Evolutionary conservation across 2,329 filamentous ascomycete species (phyloP).

Genomic region (Aspergillus ochraceus): DNA sequence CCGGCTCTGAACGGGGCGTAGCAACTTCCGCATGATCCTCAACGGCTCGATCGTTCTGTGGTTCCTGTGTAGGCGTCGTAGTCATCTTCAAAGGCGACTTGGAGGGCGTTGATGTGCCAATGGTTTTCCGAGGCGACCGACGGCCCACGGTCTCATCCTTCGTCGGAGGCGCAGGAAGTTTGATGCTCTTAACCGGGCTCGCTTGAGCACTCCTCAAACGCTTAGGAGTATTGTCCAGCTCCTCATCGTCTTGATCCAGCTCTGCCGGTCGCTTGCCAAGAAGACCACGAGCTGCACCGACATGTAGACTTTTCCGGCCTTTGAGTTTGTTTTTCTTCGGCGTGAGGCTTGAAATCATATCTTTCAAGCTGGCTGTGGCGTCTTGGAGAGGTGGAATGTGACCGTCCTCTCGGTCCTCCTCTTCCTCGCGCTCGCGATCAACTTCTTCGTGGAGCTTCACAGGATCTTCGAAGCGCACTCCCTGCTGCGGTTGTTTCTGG

Average conservation of each 20-base stretch:
- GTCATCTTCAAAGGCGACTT: conserved; percentile 31
- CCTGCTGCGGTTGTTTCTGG: conserved; percentile 39
- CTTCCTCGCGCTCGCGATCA: conserved; percentile 61
- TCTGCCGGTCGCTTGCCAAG: conserved; percentile 73
- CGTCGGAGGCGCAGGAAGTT: conserved; percentile 67
- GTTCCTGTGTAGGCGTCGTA: conserved; percentile 54
- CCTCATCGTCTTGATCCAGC: conserved; percentile 63
- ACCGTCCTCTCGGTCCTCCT: conserved; percentile 62
- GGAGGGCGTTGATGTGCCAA: conserved; percentile 17
- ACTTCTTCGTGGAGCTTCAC: conserved; percentile 62
- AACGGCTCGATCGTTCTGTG: conserved; percentile 41
- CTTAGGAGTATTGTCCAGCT: conserved; percentile 59
- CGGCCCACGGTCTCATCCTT: conserved; percentile 67
- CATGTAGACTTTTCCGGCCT: conserved; percentile 73
- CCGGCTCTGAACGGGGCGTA: conserved; percentile 42
- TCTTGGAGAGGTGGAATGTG: conserved; percentile 52
- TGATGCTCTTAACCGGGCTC: conserved; percentile 75
- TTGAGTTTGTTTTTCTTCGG: conserved; percentile 69
- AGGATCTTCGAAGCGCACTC: conserved; percentile 67
- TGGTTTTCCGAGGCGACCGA: conserved; percentile 47
- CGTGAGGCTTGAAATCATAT: conserved; percentile 76
- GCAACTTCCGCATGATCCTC: conserved; percentile 35
- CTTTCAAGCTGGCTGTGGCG: conserved; percentile 66
- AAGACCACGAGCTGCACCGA: conserved; percentile 71
- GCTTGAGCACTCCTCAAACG: conserved; percentile 69